Percentiles rank a stretch among this genome's conserved stretches.
Conservation (phyloP, 345 rosid species). For the Streptanthus diversifolius region DNA sequence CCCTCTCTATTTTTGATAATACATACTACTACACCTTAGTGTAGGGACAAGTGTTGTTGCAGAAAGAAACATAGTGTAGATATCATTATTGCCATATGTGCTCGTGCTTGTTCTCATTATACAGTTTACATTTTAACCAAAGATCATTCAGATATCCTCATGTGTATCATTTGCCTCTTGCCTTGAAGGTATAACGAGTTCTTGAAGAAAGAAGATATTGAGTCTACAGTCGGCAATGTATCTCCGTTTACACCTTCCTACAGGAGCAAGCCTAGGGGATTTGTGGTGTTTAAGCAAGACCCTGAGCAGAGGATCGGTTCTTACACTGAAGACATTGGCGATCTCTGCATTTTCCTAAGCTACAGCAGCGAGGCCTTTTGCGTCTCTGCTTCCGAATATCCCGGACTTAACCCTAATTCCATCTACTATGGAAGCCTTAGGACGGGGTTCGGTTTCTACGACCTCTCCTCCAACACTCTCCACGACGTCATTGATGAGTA, state of each 20-base stretch:
- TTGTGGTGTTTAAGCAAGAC: constrained; percentile 12
- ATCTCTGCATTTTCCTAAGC: constrained; percentile 16
- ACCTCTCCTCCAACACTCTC: constrained; percentile 9
- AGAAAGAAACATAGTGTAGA: too few relatives aligned
- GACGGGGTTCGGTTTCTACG: not conserved
- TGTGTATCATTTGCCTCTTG: too few relatives aligned
- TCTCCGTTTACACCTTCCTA: too few relatives aligned
- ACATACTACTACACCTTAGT: too few relatives aligned
- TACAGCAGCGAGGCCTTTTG: not conserved
- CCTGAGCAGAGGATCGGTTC: not conserved
- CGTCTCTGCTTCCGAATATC: not conserved
- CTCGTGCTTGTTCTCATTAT: too few relatives aligned
- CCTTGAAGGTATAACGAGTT: not conserved
- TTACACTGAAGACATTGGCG: constrained; percentile 22
- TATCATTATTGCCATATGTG: too few relatives aligned
- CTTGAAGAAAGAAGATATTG: too few relatives aligned
- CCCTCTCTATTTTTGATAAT: too few relatives aligned
- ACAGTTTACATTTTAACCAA: too few relatives aligned
- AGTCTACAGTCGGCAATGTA: not conserved
- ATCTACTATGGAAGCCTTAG: not conserved
- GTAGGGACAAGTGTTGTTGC: too few relatives aligned
- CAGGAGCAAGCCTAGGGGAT: not conserved
- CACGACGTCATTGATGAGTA: not conserved
- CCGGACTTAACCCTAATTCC: not conserved
- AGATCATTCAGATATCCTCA: too few relatives aligned